Evolutionary conservation across 768 basidiomycete genomes (phyloP).

Genomic region (Lentinula raphanica): DNA sequence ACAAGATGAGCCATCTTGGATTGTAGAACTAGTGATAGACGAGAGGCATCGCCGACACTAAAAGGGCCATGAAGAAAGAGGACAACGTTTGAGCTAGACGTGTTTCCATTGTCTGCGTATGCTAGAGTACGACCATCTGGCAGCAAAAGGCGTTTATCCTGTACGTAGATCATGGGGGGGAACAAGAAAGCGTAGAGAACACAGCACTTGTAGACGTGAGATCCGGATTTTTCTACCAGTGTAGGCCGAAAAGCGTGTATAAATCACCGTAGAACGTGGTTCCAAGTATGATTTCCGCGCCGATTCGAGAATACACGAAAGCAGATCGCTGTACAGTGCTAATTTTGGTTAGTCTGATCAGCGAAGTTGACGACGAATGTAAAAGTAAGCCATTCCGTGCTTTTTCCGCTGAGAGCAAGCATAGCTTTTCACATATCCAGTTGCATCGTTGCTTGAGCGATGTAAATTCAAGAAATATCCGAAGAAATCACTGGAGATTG

Average conservation of each 20-base stretch:
- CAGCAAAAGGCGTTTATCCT: slow-evolving; percentile 34
- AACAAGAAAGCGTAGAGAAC: background rate
- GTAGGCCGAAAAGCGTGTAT: background rate
- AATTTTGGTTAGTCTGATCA: background rate
- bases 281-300: background rate
- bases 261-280: slow-evolving; percentile 2
- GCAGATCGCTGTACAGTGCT: slow-evolving; percentile 5
- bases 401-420: no score
- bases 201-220: background rate
- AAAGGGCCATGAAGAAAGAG: slow-evolving; percentile 57
- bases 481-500: no score
- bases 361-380: background rate
- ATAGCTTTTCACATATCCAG: slow-evolving; percentile 1
- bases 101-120: slow-evolving; percentile 48
- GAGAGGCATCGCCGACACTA: slow-evolving; percentile 38
- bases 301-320: background rate
- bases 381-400: no score
- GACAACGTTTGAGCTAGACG: slow-evolving; percentile 41
- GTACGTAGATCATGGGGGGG: slow-evolving; percentile 22
- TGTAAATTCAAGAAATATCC: no score
- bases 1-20: slow-evolving; percentile 40
- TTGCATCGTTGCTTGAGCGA: no score
- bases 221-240: background rate
- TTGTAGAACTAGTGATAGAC: slow-evolving; percentile 26
- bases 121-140: slow-evolving; percentile 45